Evolutionary conservation across 371 early-diverging fungal genomes (phyloP), one percentile per base, ranked within the genome.

Genomic region (Syncephalastrum contaminatum): DNA sequence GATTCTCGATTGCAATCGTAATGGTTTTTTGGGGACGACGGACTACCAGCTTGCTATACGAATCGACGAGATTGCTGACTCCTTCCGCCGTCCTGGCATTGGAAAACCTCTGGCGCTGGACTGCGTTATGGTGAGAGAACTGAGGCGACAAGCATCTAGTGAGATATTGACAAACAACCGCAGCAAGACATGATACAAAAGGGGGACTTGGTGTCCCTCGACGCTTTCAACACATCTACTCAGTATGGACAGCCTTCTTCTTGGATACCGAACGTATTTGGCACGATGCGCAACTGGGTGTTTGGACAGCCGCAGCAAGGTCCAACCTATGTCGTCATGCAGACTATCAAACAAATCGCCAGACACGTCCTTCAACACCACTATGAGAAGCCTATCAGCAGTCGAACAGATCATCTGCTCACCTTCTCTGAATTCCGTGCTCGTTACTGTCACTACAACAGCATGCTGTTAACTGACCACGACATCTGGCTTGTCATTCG

Each of bases 381-480:
- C 19, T 56, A 53, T 18, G 20, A 57, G 7, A 53, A 60, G 19
- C 63, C 66, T 15, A 14, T 60, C 0, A 60, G 43, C 13, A 21
- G 43, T 36, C 30, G 56, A n/a, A 51, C 53, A 15, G 48, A 70
- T 36, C 50, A 60, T 27, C 4, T 75, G 5, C 43, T 68, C 50
- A 79, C 75, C 16, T 43, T 75, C 21, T 30, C 61, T 12, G 67
- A 71, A n/a, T 75, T 79, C 56, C 69, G 60, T 19, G 14, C 56
- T 19, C 48, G 27, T 3, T 72, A 72, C 48, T 55, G 61, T 0
- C 27, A 59, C 8, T 47, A 59, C 4, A 53, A 63, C n/a, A 55
- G 55, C 22, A 20, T 59, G 12, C 36, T 52, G 13, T 45, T 79
- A 51, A 75, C 72, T 1, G 68, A 79, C n/a, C 53, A 20, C 0